Conservation (phyloP, 176 grass and related monocot species). For the Areca catechu region DNA sequence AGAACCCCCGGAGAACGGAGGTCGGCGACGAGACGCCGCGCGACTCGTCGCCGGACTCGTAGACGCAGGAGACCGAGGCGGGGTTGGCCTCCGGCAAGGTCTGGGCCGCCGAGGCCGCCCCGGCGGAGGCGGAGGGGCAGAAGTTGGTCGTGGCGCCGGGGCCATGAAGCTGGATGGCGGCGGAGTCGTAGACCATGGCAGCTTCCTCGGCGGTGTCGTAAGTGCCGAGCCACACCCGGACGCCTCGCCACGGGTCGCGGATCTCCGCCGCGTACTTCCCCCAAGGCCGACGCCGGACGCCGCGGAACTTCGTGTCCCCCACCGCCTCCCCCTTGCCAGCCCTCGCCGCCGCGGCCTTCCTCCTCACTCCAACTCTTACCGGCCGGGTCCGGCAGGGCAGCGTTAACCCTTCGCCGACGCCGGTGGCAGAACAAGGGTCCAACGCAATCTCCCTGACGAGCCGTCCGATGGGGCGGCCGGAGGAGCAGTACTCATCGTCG, state of each 20-base stretch:
- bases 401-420: no score
- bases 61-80: conserved; percentile 3
- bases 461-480: background rate
- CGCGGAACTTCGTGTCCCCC: conserved; percentile 22
- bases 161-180: conserved; percentile 28
- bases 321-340: background rate
- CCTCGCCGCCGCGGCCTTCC: conserved; percentile 3
- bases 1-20: conserved; percentile 3
- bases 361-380: background rate
- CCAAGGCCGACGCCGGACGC: conserved; percentile 36
- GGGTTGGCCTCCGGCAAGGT: conserved; percentile 3
- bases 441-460: conserved; percentile 26
- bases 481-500: conserved; percentile 22
- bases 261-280: conserved; percentile 46
- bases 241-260: conserved; percentile 30
- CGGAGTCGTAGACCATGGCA: conserved; percentile 30
- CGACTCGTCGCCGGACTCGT: conserved; percentile 2
- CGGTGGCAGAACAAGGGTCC: background rate
- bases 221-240: conserved; percentile 37
- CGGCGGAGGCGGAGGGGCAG: conserved; percentile 1
- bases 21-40: conserved; percentile 3
- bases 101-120: background rate
- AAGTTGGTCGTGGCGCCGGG: conserved; percentile 29
- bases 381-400: no score
- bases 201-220: conserved; percentile 36